phyloP scores from a whole-genome alignment of 257 asterid species.

The Penstemon barbatus region DNA sequence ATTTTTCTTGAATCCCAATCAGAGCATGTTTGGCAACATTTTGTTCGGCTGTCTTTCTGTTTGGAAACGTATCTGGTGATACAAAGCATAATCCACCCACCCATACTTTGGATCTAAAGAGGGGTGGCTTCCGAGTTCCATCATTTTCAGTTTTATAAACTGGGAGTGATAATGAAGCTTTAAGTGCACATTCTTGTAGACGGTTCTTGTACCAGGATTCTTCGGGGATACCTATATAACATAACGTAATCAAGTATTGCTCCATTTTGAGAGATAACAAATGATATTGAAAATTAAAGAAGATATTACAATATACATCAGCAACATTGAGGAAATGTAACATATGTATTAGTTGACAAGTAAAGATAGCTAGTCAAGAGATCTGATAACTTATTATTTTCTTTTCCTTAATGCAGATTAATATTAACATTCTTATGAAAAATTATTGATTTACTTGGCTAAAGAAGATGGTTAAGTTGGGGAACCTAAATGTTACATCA shows the following conservation, averaged over 20 bases:
- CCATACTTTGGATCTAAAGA: constrained; percentile 26
- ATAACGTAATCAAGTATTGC: constrained; percentile 5
- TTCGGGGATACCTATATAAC: constrained; percentile 21
- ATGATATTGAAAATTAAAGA: neutral
- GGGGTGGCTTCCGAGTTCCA: no score
- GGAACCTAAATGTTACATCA: no score
- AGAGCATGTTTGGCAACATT: constrained; percentile 58
- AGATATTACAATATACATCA: neutral
- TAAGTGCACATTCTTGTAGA: constrained; percentile 13
- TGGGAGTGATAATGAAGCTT: no score
- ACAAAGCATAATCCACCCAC: constrained; percentile 39
- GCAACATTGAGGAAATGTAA: neutral
- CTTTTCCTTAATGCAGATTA: neutral
- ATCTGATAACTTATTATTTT: neutral
- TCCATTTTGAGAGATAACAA: neutral
- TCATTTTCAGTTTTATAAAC: no score
- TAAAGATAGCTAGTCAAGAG: neutral
- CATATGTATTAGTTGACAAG: neutral
- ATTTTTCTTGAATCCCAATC: constrained; percentile 26
- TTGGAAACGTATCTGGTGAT: constrained; percentile 37
- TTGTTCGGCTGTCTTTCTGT: constrained; percentile 48
- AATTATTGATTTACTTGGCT: no score
- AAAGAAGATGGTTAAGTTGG: no score
- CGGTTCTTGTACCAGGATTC: constrained; percentile 20
- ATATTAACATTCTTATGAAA: neutral